Percentiles rank a stretch among this genome's conserved stretches.
Conservation (phyloP, 116 monocot species). For the Phalaenopsis hybrid region DNA sequence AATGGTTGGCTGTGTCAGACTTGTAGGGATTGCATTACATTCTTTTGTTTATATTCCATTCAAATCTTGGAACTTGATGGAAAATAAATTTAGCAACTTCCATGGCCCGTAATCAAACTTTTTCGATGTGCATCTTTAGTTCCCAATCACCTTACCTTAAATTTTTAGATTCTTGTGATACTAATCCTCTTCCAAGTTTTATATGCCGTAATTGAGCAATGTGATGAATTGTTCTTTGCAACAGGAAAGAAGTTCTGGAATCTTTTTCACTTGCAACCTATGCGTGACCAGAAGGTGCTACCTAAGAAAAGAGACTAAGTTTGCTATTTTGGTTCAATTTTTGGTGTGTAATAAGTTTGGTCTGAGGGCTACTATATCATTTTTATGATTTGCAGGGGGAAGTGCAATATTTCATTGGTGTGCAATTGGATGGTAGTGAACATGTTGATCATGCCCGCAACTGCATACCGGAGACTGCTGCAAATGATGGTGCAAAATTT, state of each 20-base stretch:
- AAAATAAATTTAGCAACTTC: background rate
- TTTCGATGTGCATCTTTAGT: background rate
- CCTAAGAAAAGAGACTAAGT: background rate
- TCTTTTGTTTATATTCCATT: background rate
- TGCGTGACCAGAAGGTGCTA: constrained; percentile 96
- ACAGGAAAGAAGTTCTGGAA: constrained; percentile 98
- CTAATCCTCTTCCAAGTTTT: background rate
- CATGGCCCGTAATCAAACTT: background rate
- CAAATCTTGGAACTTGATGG: too few relatives aligned
- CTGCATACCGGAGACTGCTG: constrained; percentile 72
- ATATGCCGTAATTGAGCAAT: background rate
- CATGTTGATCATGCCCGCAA: constrained; percentile 83
- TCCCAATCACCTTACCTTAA: background rate
- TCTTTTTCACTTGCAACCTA: constrained; percentile 94
- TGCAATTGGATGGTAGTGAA: constrained; percentile 94
- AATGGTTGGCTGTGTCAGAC: background rate
- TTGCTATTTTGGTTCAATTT: constrained; percentile 2
- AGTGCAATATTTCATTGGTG: constrained; percentile 99
- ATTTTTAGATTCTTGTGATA: background rate
- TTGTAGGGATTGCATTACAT: background rate
- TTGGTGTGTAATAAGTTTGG: constrained; percentile 7
- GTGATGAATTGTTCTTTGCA: constrained; percentile 12
- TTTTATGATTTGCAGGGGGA: constrained; percentile 60
- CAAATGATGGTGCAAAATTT: constrained; percentile 58
- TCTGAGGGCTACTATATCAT: background rate